Conservation (phyloP, 2,329 filamentous ascomycete species). For the Ophiostoma sp. region DNA sequence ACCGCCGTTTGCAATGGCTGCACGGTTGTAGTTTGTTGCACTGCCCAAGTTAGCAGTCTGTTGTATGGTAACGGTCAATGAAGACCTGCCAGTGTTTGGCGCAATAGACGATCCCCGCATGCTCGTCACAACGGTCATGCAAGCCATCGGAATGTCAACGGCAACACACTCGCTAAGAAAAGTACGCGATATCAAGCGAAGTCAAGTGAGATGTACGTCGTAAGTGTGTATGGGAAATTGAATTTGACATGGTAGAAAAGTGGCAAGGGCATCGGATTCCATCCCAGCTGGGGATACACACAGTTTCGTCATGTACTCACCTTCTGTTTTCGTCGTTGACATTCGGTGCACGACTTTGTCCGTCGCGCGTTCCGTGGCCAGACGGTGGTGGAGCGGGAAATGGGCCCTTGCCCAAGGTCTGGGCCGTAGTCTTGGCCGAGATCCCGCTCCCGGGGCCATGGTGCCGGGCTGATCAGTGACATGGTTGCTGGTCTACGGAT, state of each 20-base stretch:
- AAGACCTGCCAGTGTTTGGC: neutral
- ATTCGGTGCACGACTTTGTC: constrained; percentile 50
- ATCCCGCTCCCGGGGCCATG: neutral
- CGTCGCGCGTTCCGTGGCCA: constrained; percentile 23
- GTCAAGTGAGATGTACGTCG: neutral
- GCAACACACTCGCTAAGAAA: neutral
- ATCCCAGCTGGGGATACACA: neutral
- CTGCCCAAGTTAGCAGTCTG: constrained; percentile 1
- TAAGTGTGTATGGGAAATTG: neutral
- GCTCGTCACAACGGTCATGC: neutral
- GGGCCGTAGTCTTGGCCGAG: neutral
- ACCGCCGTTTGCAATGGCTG: constrained; percentile 50
- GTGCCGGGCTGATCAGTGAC: constrained; percentile 1
- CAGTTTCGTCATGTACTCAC: constrained; percentile 33
- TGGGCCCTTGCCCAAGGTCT: neutral
- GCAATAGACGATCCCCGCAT: neutral
- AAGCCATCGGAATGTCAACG: neutral
- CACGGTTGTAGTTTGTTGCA: constrained; percentile 52
- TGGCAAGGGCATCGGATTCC: neutral
- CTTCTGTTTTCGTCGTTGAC: constrained; percentile 52
- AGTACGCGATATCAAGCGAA: neutral
- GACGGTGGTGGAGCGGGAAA: neutral
- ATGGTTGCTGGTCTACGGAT: neutral
- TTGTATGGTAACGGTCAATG: too few species aligned
- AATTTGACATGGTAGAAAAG: neutral